These are phyloP conservation scores for Beauveria australis DNA, from an alignment of 2,329 filamentous ascomycete species.

Conservation along the genomic window DNA sequence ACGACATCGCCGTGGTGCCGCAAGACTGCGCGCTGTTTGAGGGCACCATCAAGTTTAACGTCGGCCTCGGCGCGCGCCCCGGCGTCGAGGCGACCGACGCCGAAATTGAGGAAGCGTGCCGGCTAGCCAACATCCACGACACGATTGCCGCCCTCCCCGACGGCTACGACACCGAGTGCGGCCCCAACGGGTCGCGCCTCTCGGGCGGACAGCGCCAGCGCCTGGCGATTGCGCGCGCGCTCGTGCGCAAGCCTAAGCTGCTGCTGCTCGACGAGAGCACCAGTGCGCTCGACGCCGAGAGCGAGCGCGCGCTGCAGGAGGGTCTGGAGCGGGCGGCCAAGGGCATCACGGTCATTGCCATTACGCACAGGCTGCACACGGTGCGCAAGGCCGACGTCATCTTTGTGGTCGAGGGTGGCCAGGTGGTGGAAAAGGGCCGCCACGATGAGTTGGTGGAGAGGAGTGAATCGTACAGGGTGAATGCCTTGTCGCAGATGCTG, in stretches of 20 bases:
- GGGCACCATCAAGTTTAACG: constrained; percentile 48
- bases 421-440: constrained; percentile 41
- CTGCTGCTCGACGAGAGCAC: constrained; percentile 78
- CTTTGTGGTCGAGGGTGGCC: constrained; percentile 46
- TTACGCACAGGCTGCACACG: constrained; percentile 50
- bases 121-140: constrained; percentile 62
- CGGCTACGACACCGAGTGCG: constrained; percentile 57
- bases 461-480: constrained; percentile 44
- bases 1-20: constrained; percentile 47
- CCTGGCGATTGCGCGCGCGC: constrained; percentile 67
- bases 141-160: constrained; percentile 54
- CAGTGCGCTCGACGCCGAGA: constrained; percentile 65
- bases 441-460: constrained; percentile 46
- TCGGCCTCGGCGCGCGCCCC: constrained; percentile 46
- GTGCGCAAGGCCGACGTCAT: constrained; percentile 50
- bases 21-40: constrained; percentile 53
- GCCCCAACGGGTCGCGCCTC: constrained; percentile 65
- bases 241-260: constrained; percentile 63
- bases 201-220: constrained; percentile 76
- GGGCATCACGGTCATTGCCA: constrained; percentile 49
- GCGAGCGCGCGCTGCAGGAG: constrained; percentile 57
- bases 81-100: constrained; percentile 45
- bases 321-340: constrained; percentile 51
- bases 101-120: constrained; percentile 59
- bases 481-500: constrained; percentile 44